Evolutionary conservation across 2,329 filamentous ascomycete genomes (phyloP), one percentile per base, ranked within the genome.

Genomic region (Escovopsis sp.): DNA sequence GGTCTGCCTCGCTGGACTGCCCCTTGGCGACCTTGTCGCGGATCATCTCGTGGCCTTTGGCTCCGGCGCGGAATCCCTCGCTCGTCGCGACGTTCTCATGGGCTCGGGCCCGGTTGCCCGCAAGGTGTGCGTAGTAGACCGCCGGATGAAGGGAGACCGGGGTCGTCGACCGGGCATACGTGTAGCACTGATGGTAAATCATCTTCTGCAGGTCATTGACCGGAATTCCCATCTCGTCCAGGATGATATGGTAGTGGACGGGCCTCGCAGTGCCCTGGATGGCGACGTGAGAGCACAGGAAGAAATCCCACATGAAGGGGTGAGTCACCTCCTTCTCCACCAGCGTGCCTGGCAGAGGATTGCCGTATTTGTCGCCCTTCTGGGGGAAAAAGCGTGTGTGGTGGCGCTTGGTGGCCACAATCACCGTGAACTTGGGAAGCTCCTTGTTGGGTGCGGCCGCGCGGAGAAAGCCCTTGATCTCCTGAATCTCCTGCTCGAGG

Each of bases 181-280:
- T 85, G 56, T 94, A 98, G 31, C 80, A 93, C 43, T 94, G 86
- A 45, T 94, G 80, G 48, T 96, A 96, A 16, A 96, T 79, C 71
- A 96, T 80, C 37, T 78, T 77, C 49, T 94, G 82, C 0, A 98
- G 64, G 2, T 78, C 68, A 29, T 82, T 75, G 0, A 78, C 66
- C 1, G 66, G 55, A 48, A 83, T 69, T 2, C 69, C 63, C 35
- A 78, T 72, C 54, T 96, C 86, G 51, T 98, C 90, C 32, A 80
- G 53, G 16, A 98, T 75, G 12, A 94, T 79, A 41, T 88, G 80
- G 55, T 98, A 98, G 48, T 93, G 85, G 0, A 92, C 85, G 0
- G 90, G 90, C 2, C 90, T 76, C 14, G 90, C 80, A 1, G 90
- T 98, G 17, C 90, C 90, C 58, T 98, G 90, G 44, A 98, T 86